phyloP scores from a whole-genome alignment of 169 alveolate species.

The Eimeria acervulina region DNA sequence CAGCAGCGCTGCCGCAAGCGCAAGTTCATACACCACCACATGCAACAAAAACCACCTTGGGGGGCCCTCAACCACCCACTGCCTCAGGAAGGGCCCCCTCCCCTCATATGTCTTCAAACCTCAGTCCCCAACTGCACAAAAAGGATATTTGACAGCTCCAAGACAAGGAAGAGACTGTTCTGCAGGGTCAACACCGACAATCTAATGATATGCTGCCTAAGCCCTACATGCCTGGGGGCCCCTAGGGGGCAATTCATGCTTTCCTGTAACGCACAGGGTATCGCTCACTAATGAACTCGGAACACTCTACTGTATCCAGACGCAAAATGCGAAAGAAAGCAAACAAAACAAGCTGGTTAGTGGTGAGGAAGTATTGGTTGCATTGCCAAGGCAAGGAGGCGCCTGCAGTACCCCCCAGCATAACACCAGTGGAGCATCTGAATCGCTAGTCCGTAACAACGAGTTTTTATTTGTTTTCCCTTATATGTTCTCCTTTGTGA shows the following conservation, averaged over 20 bases:
- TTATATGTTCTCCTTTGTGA: not conserved
- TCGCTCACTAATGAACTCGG: not conserved
- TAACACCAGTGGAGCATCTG: not conserved
- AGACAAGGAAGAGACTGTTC: not conserved
- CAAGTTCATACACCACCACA: not conserved
- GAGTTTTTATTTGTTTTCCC: not conserved
- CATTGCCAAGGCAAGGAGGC: not conserved
- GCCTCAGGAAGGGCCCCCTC: conserved; percentile 15
- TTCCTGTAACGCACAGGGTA: not conserved
- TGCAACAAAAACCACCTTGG: not conserved
- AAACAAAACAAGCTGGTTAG: not conserved
- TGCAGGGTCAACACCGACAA: not conserved
- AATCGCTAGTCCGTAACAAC: not conserved
- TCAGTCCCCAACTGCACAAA: not conserved
- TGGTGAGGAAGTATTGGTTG: not conserved
- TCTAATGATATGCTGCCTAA: not conserved
- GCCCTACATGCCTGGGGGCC: not conserved
- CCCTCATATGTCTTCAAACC: not conserved
- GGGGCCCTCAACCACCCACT: conserved; percentile 14
- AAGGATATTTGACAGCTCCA: not conserved
- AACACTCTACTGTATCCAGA: not conserved
- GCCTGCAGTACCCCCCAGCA: not conserved
- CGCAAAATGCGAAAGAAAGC: not conserved
- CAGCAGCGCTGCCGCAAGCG: not conserved
- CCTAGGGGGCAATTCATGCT: not conserved